phyloP scores from a whole-genome alignment of 2,329 filamentous ascomycete species.

The Ophiocordyceps robertsii region DNA sequence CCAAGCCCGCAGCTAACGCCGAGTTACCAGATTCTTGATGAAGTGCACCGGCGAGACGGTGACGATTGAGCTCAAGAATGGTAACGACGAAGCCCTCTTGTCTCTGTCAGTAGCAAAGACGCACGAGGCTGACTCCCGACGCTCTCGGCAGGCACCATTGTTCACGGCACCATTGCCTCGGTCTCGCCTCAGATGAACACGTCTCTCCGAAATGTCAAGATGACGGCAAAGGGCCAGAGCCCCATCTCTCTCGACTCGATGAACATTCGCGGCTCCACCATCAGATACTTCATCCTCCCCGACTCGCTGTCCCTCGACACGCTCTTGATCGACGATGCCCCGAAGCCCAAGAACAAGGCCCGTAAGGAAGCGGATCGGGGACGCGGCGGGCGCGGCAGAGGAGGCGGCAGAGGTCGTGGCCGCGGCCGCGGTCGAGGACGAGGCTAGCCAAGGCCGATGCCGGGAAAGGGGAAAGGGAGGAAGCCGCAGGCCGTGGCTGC shows the following conservation, averaged over 20 bases:
- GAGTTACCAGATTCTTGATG: slow-evolving; percentile 73
- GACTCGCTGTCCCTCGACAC: slow-evolving; percentile 93
- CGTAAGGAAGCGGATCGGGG: slow-evolving; percentile 69
- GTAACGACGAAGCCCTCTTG: slow-evolving; percentile 30
- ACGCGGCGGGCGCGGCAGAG: slow-evolving; percentile 37
- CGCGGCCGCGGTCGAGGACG: slow-evolving; percentile 27
- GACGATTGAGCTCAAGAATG: slow-evolving; percentile 97
- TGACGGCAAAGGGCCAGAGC: slow-evolving; percentile 82
- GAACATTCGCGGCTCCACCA: slow-evolving; percentile 91
- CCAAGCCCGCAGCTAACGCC: slow-evolving; percentile 3
- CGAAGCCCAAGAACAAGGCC: slow-evolving; percentile 99
- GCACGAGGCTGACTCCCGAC: not conserved
- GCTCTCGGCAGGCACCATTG: slow-evolving; percentile 60
- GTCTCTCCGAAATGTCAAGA: slow-evolving; percentile 87
- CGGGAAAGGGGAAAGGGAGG: not conserved
- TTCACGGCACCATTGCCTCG: slow-evolving; percentile 92
- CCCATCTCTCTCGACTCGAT: slow-evolving; percentile 84
- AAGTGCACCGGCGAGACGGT: slow-evolving; percentile 99
- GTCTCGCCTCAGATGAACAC: slow-evolving; percentile 99
- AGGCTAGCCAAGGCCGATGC: slow-evolving; percentile 2
- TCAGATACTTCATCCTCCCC: slow-evolving; percentile 92
- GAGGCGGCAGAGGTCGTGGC: slow-evolving; percentile 40
- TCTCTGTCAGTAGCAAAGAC: not conserved
- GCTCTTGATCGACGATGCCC: slow-evolving; percentile 86
- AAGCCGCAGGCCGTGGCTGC: too few relatives aligned